Conservation (phyloP, 805 yeast genomes). For the Lipomyces kockii region DNA sequence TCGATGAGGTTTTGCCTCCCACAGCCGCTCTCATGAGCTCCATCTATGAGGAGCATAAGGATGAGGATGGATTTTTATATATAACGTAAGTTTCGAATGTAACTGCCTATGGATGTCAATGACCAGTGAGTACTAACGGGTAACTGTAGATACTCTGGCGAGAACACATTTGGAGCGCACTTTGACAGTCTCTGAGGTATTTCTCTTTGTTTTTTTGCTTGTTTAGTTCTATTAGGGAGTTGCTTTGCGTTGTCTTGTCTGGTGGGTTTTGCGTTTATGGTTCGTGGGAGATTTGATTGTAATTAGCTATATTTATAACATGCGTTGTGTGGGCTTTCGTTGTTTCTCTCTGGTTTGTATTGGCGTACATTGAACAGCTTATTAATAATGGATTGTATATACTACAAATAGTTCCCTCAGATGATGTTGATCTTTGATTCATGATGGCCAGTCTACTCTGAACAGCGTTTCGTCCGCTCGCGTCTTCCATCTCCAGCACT, state of each 20-base stretch:
- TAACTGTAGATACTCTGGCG: slow-evolving; percentile 65
- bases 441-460: not conserved
- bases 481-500: not conserved
- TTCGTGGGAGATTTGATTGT: not conserved
- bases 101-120: not conserved
- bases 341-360: not conserved
- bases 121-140: not conserved
- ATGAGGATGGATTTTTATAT: slow-evolving; percentile 95
- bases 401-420: slow-evolving; percentile 6
- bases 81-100: slow-evolving; percentile 63
- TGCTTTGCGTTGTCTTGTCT: slow-evolving; percentile 6
- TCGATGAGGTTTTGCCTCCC: slow-evolving; percentile 95
- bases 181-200: slow-evolving; percentile 16
- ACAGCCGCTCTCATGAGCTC: slow-evolving; percentile 96
- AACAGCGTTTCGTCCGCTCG: not conserved
- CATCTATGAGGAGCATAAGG: slow-evolving; percentile 95
- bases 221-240: not conserved
- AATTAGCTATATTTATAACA: not conserved
- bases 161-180: slow-evolving; percentile 83
- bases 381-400: slow-evolving; percentile 9
- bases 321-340: not conserved
- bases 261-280: slow-evolving; percentile 3
- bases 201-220: slow-evolving; percentile 1
- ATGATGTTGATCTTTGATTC: not conserved
- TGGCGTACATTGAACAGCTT: slow-evolving; percentile 7